phyloP scores from a whole-genome alignment of 805 yeast species.

The Metschnikowia arizonensis region DNA sequence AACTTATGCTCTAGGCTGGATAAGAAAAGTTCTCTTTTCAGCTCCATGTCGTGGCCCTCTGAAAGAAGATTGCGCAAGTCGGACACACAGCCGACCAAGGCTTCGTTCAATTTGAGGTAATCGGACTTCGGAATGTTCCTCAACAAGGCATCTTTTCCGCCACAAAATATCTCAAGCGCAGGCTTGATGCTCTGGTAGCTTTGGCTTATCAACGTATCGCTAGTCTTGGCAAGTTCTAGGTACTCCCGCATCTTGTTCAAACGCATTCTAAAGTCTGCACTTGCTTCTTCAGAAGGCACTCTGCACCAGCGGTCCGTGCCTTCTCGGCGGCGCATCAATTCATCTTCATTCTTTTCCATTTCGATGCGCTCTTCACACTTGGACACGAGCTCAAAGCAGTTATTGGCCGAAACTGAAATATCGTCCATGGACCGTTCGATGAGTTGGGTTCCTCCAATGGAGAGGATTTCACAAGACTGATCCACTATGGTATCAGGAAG shows the following conservation, averaged over 20 bases:
- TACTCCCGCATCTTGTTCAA: constrained; percentile 45
- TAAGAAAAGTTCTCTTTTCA: constrained; percentile 37
- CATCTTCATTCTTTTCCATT: constrained; percentile 56
- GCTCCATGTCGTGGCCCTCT: constrained; percentile 28
- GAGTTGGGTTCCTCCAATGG: constrained; percentile 48
- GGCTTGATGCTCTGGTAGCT: constrained; percentile 49
- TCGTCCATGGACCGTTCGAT: constrained; percentile 44
- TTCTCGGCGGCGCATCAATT: constrained; percentile 42
- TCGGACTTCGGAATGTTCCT: constrained; percentile 39
- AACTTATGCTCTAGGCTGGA: constrained; percentile 43
- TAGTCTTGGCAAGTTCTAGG: constrained; percentile 52
- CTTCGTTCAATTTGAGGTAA: constrained; percentile 32
- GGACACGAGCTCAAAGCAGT: constrained; percentile 40
- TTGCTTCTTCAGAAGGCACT: constrained; percentile 42
- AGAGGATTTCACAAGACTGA: constrained; percentile 50
- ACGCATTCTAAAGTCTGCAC: constrained; percentile 35
- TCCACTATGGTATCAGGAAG: constrained; percentile 56
- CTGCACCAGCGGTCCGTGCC: constrained; percentile 58
- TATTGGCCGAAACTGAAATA: constrained; percentile 39
- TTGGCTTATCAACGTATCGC: constrained; percentile 52
- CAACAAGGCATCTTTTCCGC: constrained; percentile 33
- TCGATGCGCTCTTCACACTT: constrained; percentile 44
- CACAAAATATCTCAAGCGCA: constrained; percentile 40
- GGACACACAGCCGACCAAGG: constrained; percentile 25
- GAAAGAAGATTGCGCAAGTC: constrained; percentile 35